phyloP scores from a whole-genome alignment of 177 flowering plant species.

The Telopea speciosissima region DNA sequence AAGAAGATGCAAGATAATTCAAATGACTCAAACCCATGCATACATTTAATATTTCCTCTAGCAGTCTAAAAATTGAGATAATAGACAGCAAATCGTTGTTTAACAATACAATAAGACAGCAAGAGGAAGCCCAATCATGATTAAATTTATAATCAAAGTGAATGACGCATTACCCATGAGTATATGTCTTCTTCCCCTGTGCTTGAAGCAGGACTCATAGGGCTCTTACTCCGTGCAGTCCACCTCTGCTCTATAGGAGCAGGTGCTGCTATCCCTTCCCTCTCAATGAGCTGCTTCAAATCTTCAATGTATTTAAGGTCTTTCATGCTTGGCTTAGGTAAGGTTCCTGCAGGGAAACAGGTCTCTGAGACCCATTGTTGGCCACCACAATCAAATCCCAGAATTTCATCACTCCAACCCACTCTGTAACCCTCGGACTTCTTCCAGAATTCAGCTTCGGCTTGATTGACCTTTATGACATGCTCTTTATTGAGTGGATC shows the following conservation, averaged over 20 bases:
- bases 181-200: constrained; percentile 67
- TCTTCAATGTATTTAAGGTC: constrained; percentile 82
- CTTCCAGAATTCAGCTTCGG: constrained; percentile 97
- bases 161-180: constrained; percentile 69
- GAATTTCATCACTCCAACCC: constrained; percentile 98
- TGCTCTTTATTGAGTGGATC: constrained; percentile 91
- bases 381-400: constrained; percentile 99
- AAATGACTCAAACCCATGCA: not conserved
- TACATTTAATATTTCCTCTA: not conserved
- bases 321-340: constrained; percentile 81
- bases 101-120: no score
- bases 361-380: constrained; percentile 99
- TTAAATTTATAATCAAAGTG: not conserved
- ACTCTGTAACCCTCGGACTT: constrained; percentile 95
- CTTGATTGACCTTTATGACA: constrained; percentile 70
- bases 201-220: constrained; percentile 95
- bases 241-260: constrained; percentile 98
- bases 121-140: no score
- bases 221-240: constrained; percentile 82
- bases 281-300: constrained; percentile 71
- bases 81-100: no score
- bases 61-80: no score
- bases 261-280: constrained; percentile 85
- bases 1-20: no score
- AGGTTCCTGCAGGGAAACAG: constrained; percentile 89